phyloP scores from a whole-genome alignment of 2,329 filamentous ascomycete species.

The Botryotinia narcissicola region DNA sequence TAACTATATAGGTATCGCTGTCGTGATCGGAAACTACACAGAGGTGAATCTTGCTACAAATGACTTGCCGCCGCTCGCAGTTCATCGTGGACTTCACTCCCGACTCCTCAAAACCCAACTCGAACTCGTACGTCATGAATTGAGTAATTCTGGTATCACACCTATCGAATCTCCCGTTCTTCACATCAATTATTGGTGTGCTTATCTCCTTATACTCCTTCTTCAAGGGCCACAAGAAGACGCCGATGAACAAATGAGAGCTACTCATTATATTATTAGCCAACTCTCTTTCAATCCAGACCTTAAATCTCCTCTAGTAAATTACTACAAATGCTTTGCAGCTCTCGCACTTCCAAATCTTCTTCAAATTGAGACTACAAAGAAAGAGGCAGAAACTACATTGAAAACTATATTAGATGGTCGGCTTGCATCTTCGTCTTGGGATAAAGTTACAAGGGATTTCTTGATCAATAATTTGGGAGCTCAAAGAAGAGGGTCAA shows the following conservation, averaged over 20 bases:
- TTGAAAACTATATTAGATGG: conserved; percentile 57
- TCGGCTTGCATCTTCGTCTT: conserved; percentile 49
- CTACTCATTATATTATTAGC: conserved; percentile 57
- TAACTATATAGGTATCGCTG: conserved; percentile 49
- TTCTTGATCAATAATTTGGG: conserved; percentile 30
- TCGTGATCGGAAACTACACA: conserved; percentile 56
- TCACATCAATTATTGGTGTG: conserved; percentile 69
- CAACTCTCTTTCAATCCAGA: conserved; percentile 55
- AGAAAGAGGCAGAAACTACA: conserved; percentile 55
- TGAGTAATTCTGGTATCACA: conserved; percentile 57
- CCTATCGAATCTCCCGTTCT: conserved; percentile 52
- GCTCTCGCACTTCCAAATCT: conserved; percentile 62
- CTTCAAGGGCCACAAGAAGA: conserved; percentile 49
- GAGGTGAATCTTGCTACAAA: conserved; percentile 46
- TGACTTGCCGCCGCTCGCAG: conserved; percentile 44
- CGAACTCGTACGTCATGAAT: conserved; percentile 63
- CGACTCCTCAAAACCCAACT: conserved; percentile 55
- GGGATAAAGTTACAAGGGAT: conserved; percentile 56
- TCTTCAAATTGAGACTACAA: conserved; percentile 52
- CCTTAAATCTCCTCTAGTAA: conserved; percentile 60
- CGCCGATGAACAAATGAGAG: conserved; percentile 57
- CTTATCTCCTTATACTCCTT: conserved; percentile 61
- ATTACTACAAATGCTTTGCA: conserved; percentile 63
- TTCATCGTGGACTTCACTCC: conserved; percentile 44
- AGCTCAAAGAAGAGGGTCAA: neutral